Evolutionary conservation across 176 grass and related monocot genomes (phyloP), one percentile per base, ranked within the genome.

Genomic region (Carex pumila): DNA sequence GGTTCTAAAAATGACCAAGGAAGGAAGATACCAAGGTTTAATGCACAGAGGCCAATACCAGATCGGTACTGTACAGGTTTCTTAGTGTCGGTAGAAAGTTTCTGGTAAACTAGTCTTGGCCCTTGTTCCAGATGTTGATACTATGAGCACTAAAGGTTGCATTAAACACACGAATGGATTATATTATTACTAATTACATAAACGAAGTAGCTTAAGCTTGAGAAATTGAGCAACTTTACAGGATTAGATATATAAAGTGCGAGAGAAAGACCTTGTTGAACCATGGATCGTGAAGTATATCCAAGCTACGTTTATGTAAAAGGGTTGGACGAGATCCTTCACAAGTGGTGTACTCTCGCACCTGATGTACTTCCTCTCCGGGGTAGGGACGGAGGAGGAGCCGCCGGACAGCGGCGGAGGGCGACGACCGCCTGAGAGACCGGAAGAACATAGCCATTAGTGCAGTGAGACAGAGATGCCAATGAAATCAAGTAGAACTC

Each of bases 281-380:
- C 96, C 88, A 95, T 57, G 93, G 93, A 85, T 98, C 96, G 76
- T 98, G 96, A 79, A 98, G 93, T 83, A 98, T 98, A 88, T 98
- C 93, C 71, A 92, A 62, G 70, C 93, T 94, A 69, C 93, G 89
- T 84, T 98, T 98, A 63, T 95, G 91, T 68, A 95, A 76, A 81
- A 98, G 85, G 71, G 90, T 86, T 64, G 96, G 96, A 73, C 91
- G 93, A 82, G 92, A 92, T 83, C 89, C 90, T 89, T 98, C 89
- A 4, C 82, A 83, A 85, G 90, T 91, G 14, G 92, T 88, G 88
- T 89, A 95, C 50, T 55, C 83, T 9, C 95, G 84, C 65, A 67
- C 22, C 30, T 59, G 78, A 63, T 60, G 13, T 21, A 61, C 34
- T 39, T 64, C 79, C n/a, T 86, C 84, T 21, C 60, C 84, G 18